Conservation (phyloP, 2,329 filamentous ascomycete species). For the Diaporthe longicolla region DNA sequence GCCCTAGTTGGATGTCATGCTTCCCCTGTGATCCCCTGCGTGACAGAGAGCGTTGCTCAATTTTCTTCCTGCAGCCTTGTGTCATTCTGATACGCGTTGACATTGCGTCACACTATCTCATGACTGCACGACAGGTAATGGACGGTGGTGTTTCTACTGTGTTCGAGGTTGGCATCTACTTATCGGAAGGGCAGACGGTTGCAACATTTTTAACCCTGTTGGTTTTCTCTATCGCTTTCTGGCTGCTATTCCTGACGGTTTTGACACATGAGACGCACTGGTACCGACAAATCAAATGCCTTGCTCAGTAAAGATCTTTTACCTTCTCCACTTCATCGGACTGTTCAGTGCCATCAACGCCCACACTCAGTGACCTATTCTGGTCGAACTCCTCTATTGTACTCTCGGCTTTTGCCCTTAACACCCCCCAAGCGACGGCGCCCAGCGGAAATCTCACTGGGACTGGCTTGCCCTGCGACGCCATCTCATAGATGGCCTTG, state of each 20-base stretch:
- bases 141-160: constrained; percentile 6
- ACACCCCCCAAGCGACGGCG: constrained; percentile 53
- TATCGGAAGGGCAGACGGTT: not conserved
- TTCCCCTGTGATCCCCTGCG: not conserved
- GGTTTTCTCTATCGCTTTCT: constrained; percentile 14
- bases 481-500: constrained; percentile 54
- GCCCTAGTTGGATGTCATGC: not conserved
- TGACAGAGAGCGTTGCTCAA: not conserved
- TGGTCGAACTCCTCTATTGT: constrained; percentile 52
- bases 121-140: constrained; percentile 17
- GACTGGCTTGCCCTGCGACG: constrained; percentile 52
- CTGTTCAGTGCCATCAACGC: constrained; percentile 42
- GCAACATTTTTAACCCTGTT: constrained; percentile 16
- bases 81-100: not conserved
- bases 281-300: constrained; percentile 22
- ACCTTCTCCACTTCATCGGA: not conserved
- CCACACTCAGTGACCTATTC: constrained; percentile 52
- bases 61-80: not conserved
- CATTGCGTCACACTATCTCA: not conserved
- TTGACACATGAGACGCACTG: not conserved
- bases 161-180: not conserved
- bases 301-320: not conserved
- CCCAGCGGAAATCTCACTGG: constrained; percentile 60
- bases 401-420: constrained; percentile 51
- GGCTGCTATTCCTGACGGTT: constrained; percentile 20